phyloP scores from a whole-genome alignment of 768 basidiomycete genomes.

The Lactarius evosmus region DNA sequence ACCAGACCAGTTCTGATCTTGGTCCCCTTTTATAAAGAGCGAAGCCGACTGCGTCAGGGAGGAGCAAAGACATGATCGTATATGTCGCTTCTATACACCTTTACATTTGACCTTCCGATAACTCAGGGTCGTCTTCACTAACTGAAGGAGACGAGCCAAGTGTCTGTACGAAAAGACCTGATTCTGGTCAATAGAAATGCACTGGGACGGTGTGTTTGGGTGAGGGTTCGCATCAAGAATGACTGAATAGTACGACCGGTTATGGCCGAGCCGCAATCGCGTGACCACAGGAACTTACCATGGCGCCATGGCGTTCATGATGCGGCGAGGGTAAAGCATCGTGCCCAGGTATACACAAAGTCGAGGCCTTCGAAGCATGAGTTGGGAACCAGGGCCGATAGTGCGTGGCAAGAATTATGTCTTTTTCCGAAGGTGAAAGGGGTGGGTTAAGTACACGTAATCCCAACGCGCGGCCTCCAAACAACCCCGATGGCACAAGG shows the following conservation, averaged over 20 bases:
- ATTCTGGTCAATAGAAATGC: constrained; percentile 15
- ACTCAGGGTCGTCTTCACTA: not conserved
- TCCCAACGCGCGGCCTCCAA: constrained; percentile 13
- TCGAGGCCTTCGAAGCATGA: constrained; percentile 28
- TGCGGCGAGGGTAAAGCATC: constrained; percentile 24
- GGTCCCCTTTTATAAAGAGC: constrained; percentile 10
- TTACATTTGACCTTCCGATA: constrained; percentile 2
- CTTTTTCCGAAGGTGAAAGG: constrained; percentile 18
- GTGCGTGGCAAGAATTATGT: constrained; percentile 19
- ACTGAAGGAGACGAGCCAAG: constrained; percentile 7
- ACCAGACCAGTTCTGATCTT: constrained; percentile 8
- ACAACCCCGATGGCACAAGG: not conserved
- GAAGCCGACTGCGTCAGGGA: constrained; percentile 10
- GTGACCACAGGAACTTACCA: constrained; percentile 20
- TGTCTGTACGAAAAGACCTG: constrained; percentile 21
- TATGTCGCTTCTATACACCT: constrained; percentile 17
- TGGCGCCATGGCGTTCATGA: constrained; percentile 18
- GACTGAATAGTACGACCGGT: constrained; percentile 1
- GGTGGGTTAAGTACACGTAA: constrained; percentile 23
- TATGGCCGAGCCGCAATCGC: constrained; percentile 9
- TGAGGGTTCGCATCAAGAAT: constrained; percentile 11
- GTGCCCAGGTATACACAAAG: constrained; percentile 21
- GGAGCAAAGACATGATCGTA: constrained; percentile 11
- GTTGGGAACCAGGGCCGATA: constrained; percentile 21
- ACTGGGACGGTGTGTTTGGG: constrained; percentile 13